Base-by-base conservation (phyloP, 2,329 filamentous ascomycete species). In the Cercospora beticola region DNA sequence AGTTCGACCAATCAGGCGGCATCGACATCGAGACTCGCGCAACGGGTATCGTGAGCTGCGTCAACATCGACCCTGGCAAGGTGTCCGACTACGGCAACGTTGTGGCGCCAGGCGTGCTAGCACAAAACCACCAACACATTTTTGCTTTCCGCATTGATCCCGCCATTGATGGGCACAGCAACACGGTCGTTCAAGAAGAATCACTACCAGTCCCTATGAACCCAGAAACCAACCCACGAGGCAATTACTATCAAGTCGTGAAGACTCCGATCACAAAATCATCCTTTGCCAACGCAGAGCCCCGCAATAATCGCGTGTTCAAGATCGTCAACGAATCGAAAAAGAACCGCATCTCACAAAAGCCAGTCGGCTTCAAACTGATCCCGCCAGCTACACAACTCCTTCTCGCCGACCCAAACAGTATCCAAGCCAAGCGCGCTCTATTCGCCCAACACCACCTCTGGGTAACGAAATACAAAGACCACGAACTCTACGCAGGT, bases 101-200 rank as follows among this genome's bases (percentile, higher is more conserved):
- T 2, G 89, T 92, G 1, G 83, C 84, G 0, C 86, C 87, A 0
- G 89, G 89, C 0, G 86, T 89, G 0, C 79, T 92, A 1, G 90
- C 89, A 0, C 88, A 88, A 69, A 88, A 90, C 76, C 89, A 92
- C 72, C 90, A 92, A 76, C 90, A 92, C 78, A 83, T 92, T 54
- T 91, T 92, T 76, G 85, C 83, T 26, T 79, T 88, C 52, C 84
- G 89, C 0, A 86, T 92, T 60, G 89, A 92, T 72, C 88, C 89
- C 0, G 86, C 86, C 8, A 83, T 90, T 46, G 88, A 90, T 71
- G 80, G 83, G 23, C 80, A 85, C 74, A 74, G 81, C 2, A 89
- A 88, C 70, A 86, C 86, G 66, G 79, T 78, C 23, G 77, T 86
- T 7, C 79, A 83, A 62, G 85, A 88, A 74, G 86, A 88, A 75